Evolutionary conservation across 495 filamentous ascomycete species (phyloP).

Genomic region (Paragyromitra xinjiangensis): DNA sequence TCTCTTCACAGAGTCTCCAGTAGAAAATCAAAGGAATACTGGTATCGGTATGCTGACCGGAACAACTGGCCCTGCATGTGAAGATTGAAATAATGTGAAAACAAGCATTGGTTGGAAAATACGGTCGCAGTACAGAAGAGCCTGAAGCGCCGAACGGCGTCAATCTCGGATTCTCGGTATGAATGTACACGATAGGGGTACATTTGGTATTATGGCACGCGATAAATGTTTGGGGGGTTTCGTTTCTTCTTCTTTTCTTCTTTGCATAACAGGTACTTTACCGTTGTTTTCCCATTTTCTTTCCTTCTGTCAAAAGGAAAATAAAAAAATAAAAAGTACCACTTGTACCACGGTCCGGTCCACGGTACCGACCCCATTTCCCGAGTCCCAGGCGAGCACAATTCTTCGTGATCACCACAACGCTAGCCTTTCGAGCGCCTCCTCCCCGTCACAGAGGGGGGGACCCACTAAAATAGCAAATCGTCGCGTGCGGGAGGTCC

Average conservation of each 20-base stretch:
- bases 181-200: constrained; percentile 24
- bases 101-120: constrained; percentile 36
- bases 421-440: constrained; percentile 14
- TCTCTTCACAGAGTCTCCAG: background rate
- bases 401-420: constrained; percentile 5
- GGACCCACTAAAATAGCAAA: constrained; percentile 30
- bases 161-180: constrained; percentile 33
- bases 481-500: constrained; percentile 35
- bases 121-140: constrained; percentile 22
- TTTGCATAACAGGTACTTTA: background rate
- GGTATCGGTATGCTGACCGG: constrained; percentile 30
- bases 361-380: background rate
- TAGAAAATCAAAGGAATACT: background rate
- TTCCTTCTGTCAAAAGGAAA: constrained; percentile 11
- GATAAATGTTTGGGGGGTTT: background rate
- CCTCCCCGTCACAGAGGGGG: constrained; percentile 26
- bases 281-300: constrained; percentile 5
- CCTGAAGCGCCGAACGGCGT: constrained; percentile 9
- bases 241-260: constrained; percentile 13
- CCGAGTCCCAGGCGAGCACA: constrained; percentile 8
- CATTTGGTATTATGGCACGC: background rate
- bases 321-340: background rate
- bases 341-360: constrained; percentile 2
- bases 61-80: constrained; percentile 50
- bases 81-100: constrained; percentile 16